Evolutionary conservation across 345 rosid genomes (phyloP).

Genomic region (Trapa incisa): DNA sequence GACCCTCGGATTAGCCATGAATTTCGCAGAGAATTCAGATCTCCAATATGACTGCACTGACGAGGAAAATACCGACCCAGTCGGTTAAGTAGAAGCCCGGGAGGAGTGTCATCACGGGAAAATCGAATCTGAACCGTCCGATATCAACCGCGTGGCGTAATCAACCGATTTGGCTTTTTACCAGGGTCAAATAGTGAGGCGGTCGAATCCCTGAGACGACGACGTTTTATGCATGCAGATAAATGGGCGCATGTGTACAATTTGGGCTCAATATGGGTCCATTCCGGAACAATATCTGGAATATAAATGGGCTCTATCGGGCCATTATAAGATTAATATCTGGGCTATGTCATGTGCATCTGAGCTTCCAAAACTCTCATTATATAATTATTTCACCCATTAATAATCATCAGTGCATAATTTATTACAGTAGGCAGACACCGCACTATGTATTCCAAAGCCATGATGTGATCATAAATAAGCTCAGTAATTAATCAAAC

Average conservation of each 20-base stretch:
- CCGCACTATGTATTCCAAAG: neutral
- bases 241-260: too few species aligned
- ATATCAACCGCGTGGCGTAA: neutral
- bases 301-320: too few species aligned
- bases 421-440: neutral
- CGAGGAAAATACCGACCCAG: neutral
- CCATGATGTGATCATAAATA: neutral
- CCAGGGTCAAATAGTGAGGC: conserved; percentile 1
- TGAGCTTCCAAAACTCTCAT: neutral
- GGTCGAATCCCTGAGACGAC: neutral
- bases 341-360: neutral
- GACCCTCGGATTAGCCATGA: conserved; percentile 22
- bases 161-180: conserved; percentile 1
- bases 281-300: too few species aligned
- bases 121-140: conserved; percentile 1
- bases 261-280: too few species aligned
- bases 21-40: neutral
- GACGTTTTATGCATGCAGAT: neutral
- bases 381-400: neutral
- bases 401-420: neutral
- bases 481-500: neutral
- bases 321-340: too few species aligned
- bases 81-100: neutral
- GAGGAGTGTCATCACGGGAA: neutral
- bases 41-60: neutral